Conservation (phyloP, 139 green algal genomes). For the Tetraselmis chui region DNA sequence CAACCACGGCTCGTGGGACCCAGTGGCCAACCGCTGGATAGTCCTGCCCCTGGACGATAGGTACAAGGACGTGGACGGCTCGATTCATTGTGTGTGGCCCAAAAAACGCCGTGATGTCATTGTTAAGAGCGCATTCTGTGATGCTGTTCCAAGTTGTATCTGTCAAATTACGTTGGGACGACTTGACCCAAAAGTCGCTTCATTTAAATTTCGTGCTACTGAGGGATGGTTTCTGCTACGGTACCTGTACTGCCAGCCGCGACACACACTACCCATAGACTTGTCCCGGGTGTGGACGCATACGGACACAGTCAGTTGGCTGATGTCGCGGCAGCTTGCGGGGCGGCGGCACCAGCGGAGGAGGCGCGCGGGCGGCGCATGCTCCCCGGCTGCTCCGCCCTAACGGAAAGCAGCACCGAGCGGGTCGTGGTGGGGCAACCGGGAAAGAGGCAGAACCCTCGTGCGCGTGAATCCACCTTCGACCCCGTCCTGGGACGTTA, state of each 20-base stretch:
- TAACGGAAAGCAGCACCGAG: not conserved
- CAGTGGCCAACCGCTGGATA: not conserved
- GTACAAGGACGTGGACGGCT: not conserved
- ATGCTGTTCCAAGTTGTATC: too few relatives aligned
- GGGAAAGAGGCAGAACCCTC: too few relatives aligned
- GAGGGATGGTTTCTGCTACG: too few relatives aligned
- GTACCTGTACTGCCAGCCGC: too few relatives aligned
- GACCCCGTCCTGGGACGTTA: not conserved
- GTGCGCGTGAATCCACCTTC: not conserved
- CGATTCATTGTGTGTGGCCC: not conserved
- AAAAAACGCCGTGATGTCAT: too few relatives aligned
- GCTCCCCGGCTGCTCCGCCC: not conserved
- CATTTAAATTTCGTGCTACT: too few relatives aligned
- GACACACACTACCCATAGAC: not conserved
- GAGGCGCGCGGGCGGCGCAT: not conserved
- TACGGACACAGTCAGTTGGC: not conserved
- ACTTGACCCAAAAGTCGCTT: too few relatives aligned
- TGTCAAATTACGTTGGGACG: too few relatives aligned
- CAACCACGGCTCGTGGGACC: not conserved
- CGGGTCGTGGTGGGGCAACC: too few relatives aligned
- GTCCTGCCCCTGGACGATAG: not conserved
- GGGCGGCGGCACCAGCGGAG: not conserved
- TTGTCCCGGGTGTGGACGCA: not conserved
- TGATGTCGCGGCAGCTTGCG: not conserved
- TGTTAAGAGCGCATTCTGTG: too few relatives aligned